phyloP scores from a whole-genome alignment of 768 basidiomycete genomes.

The Psilocybe sp. region DNA sequence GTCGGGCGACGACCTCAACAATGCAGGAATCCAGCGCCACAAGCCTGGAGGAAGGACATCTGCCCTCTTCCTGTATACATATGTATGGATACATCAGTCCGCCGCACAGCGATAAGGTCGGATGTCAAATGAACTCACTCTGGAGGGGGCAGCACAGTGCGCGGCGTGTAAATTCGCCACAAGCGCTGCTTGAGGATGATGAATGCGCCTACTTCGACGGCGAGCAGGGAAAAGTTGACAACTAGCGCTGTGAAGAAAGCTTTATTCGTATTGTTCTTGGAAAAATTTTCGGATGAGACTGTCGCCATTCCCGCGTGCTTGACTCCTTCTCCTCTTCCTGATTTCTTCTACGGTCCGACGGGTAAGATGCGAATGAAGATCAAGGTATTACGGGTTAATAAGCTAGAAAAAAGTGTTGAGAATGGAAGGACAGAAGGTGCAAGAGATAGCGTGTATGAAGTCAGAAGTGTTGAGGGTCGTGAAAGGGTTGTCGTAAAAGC shows the following conservation, averaged over 20 bases:
- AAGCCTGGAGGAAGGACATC: conserved; percentile 38
- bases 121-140: conserved; percentile 30
- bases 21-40: conserved; percentile 52
- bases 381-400: too few species aligned
- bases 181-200: conserved; percentile 53
- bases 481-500: too few species aligned
- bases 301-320: conserved; percentile 18
- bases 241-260: conserved; percentile 63
- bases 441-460: too few species aligned
- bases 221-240: conserved; percentile 47
- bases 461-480: too few species aligned
- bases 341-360: too few species aligned
- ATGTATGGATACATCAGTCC: neutral
- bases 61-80: conserved; percentile 38
- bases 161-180: conserved; percentile 58
- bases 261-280: conserved; percentile 32
- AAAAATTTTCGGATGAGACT: conserved; percentile 23
- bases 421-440: too few species aligned
- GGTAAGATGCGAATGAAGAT: too few species aligned
- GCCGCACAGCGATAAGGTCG: neutral
- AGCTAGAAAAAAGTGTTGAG: too few species aligned
- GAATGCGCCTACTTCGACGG: conserved; percentile 52
- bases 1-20: conserved; percentile 36
- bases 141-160: conserved; percentile 59
- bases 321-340: too few species aligned